Evolutionary conservation across 2,329 filamentous ascomycete species (phyloP).

Genomic region (Fusarium cicatricum): DNA sequence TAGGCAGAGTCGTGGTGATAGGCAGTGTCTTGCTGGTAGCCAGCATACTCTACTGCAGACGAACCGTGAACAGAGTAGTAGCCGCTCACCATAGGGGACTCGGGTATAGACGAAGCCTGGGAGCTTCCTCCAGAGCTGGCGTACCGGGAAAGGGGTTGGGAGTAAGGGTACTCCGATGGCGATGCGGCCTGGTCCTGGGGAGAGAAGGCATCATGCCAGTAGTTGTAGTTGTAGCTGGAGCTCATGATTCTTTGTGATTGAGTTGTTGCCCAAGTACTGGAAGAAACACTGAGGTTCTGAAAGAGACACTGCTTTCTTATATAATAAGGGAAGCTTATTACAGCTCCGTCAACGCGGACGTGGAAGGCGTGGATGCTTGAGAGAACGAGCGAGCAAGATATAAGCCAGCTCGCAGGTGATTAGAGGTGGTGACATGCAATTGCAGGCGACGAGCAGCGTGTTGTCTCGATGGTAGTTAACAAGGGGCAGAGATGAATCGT

Average conservation of each 20-base stretch:
- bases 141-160: conserved; percentile 41
- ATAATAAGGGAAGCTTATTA: background rate
- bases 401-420: conserved; percentile 6
- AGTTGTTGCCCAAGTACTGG: background rate
- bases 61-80: conserved; percentile 31
- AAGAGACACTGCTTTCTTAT: background rate
- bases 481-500: conserved; percentile 16
- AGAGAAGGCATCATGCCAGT: conserved; percentile 27
- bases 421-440: conserved; percentile 19
- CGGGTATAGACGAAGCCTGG: conserved; percentile 37
- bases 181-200: conserved; percentile 33
- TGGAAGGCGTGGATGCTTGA: conserved; percentile 22
- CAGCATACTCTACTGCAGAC: conserved; percentile 13
- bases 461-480: conserved; percentile 32
- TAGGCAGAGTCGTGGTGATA: conserved; percentile 2
- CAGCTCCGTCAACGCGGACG: conserved; percentile 7
- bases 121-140: conserved; percentile 45
- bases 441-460: conserved; percentile 20
- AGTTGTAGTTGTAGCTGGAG: conserved; percentile 22
- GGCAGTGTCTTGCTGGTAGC: conserved; percentile 18
- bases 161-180: conserved; percentile 28
- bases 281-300: background rate
- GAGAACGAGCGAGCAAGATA: conserved; percentile 16
- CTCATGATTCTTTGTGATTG: conserved; percentile 21
- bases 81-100: conserved; percentile 37